Evolutionary conservation across 2,329 filamentous ascomycete species (phyloP), one percentile per base, ranked within the genome.

Genomic region (Aspergillus ochraceus): DNA sequence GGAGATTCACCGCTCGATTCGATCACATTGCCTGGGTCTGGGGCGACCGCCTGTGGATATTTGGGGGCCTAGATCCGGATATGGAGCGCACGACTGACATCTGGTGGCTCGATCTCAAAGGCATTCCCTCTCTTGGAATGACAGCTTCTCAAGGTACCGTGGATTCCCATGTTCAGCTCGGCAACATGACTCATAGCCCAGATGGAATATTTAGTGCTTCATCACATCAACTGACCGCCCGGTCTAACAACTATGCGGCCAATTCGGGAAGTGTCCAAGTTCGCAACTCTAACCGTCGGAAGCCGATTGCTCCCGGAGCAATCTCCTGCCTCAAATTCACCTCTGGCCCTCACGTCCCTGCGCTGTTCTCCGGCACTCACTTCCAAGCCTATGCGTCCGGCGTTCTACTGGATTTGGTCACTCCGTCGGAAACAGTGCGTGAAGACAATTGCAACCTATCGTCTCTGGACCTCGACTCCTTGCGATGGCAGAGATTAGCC

Each of bases 41-140:
- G 84, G 88, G 90, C 57, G 93, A 95, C 63, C 87, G 92, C 49
- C 88, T 99, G 36, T 99, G 94, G 94, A 92, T 98, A 6, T 97
- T 97, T 75, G 95, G 95, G 45, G 95, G 95, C 2, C 83, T 99
- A 53, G 95, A 92, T 63, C 91, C 95, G 68, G 93, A 97, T 66
- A 97, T 98, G 92, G 93, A 98, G 79, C 94, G 96, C 70, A 92
- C 90, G 62, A 94, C 92, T 60, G 95, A 99, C 75, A 85, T 99
- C 49, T 97, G 92, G 90, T 99, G 95, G 93, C 82, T 99, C 49
- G 95, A 99, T 77, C 84, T 99, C 53, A 94, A 96, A 74, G 92
- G 92, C 36, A 92, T 86, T 60, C 92, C 93, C 1, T 91, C 92
- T 51, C 93, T 97, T 67, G 88, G 92, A 68, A 87, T 88, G 39